A percentile compares a stretch with the other conserved stretches of the same genome.
phyloP scores from a whole-genome alignment of 23 red algal genomes.

The Agarophyton chilense region DNA sequence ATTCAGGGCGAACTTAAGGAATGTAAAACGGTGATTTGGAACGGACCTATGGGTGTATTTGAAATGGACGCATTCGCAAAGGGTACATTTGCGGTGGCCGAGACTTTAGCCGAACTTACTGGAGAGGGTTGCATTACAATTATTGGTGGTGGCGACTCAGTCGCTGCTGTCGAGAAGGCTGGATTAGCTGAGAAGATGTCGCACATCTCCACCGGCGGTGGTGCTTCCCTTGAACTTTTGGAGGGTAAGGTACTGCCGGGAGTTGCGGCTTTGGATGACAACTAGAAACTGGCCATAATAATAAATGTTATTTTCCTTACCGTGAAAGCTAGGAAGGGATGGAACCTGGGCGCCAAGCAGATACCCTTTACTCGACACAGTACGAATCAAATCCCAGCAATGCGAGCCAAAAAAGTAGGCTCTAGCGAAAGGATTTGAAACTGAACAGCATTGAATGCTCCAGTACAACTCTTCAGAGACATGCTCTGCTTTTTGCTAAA shows the following conservation, averaged over 20 bases:
- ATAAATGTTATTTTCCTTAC: neutral
- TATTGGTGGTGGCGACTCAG: conserved; percentile 99
- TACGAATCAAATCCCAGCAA: no score
- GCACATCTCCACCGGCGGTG: conserved; percentile 99
- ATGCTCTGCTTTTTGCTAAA: no score
- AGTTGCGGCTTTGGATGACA: conserved; percentile 93
- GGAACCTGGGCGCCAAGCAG: neutral
- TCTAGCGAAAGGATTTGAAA: no score
- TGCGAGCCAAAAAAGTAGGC: no score
- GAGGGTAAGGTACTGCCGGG: conserved; percentile 97
- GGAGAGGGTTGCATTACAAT: conserved; percentile 85
- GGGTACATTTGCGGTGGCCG: conserved; percentile 94
- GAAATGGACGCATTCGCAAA: conserved; percentile 96
- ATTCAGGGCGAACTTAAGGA: conserved; percentile 76
- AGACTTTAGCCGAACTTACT: conserved; percentile 87
- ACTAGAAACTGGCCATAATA: conserved; percentile 7
- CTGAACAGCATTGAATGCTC: no score
- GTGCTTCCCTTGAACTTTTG: conserved; percentile 93
- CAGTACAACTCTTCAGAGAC: no score
- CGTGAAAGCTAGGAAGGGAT: no score
- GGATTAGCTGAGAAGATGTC: conserved; percentile 92
- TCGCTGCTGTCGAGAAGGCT: conserved; percentile 98
- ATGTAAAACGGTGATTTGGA: conserved; percentile 97
- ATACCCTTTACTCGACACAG: no score
- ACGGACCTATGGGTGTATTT: conserved; percentile 98